Evolutionary conservation across 495 filamentous ascomycete genomes (phyloP).

Genomic region (Daldinia bambusicola): DNA sequence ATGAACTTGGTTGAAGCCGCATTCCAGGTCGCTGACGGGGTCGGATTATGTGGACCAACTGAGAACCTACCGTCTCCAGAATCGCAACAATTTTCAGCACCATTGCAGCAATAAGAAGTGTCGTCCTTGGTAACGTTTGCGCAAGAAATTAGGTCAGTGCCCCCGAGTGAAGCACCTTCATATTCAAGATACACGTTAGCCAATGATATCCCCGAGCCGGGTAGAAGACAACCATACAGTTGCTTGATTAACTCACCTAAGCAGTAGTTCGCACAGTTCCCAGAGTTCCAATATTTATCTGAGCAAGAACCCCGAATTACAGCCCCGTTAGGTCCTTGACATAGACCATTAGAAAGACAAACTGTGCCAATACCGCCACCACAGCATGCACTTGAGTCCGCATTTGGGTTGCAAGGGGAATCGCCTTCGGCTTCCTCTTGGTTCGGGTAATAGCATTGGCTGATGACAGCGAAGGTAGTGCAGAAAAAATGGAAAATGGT

Average conservation of each 20-base stretch:
- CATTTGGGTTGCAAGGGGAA: constrained; percentile 1
- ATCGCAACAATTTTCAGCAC: constrained; percentile 9
- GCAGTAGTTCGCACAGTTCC: neutral
- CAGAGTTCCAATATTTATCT: neutral
- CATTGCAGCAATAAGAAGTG: constrained; percentile 10
- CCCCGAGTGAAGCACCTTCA: neutral
- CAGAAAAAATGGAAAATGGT: neutral
- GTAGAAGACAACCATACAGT: neutral
- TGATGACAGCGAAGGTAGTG: neutral
- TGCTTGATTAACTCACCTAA: neutral
- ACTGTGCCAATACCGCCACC: neutral
- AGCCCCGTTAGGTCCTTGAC: constrained; percentile 9
- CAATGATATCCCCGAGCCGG: neutral
- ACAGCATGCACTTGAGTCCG: constrained; percentile 3
- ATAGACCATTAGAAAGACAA: constrained; percentile 9
- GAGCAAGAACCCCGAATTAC: constrained; percentile 10
- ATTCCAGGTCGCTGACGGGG: constrained; percentile 5
- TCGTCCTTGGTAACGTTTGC: constrained; percentile 8
- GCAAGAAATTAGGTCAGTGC: constrained; percentile 4
- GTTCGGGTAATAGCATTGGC: constrained; percentile 4
- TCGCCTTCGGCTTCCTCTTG: neutral
- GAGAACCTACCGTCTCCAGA: constrained; percentile 8
- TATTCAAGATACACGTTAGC: neutral
- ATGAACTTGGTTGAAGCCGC: constrained; percentile 4
- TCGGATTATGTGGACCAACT: constrained; percentile 4